These are phyloP conservation scores for Celoporthe dispersa DNA, from an alignment of 2,329 filamentous ascomycete species.

Conservation along the genomic window DNA sequence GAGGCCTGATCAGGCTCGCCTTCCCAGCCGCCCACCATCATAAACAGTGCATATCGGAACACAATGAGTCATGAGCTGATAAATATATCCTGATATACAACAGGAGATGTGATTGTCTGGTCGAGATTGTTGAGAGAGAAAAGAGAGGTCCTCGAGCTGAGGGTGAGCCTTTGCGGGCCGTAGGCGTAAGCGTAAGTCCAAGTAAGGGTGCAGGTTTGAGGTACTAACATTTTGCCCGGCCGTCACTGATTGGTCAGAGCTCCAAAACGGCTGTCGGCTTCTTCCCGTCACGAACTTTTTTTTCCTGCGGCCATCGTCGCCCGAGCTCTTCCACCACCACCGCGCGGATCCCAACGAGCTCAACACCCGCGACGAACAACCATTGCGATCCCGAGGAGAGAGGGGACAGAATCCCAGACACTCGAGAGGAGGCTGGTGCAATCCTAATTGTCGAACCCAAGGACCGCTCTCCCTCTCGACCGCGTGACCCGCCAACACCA, in stretches of 20 bases:
- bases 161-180: not conserved
- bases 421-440: not conserved
- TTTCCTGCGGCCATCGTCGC: constrained; percentile 7
- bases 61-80: too few relatives aligned
- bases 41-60: not conserved
- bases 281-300: constrained; percentile 26
- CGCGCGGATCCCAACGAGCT: constrained; percentile 7
- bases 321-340: not conserved
- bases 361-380: constrained; percentile 10
- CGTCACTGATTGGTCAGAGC: constrained; percentile 22
- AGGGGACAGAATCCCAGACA: not conserved
- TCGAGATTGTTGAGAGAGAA: not conserved
- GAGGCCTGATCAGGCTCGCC: not conserved
- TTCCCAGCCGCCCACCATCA: not conserved
- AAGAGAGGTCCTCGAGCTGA: not conserved
- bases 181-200: not conserved
- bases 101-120: not conserved
- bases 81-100: not conserved
- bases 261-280: constrained; percentile 5
- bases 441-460: not conserved
- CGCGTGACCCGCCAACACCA: constrained; percentile 5
- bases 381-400: constrained; percentile 16
- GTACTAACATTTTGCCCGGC: constrained; percentile 2
- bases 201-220: too few relatives aligned
- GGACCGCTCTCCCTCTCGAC: constrained; percentile 11